Evolutionary conservation across 2,329 filamentous ascomycete species (phyloP), one percentile per base, ranked within the genome.

Genomic region (Leptodontidium sp.): DNA sequence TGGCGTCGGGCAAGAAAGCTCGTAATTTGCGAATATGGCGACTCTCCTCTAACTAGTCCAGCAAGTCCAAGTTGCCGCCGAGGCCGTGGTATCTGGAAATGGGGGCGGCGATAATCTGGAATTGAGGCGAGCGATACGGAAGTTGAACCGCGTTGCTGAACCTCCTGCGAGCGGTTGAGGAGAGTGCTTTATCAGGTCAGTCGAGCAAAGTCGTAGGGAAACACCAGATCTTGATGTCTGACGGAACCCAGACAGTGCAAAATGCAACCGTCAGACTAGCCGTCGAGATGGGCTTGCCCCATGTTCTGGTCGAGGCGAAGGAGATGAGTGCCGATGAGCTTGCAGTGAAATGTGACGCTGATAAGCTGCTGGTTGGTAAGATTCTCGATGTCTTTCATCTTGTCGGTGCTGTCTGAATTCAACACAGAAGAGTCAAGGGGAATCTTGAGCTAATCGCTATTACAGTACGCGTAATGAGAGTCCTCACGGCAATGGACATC

Each of bases 381-480:
- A 17, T 1, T 1, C 40, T 21, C 35, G 14, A 4, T 45, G 11
- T 45, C 5, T 7, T 45, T 7, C 12, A 21, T 45, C 17, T 45
- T 6, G 5, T 8, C 47, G 8, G 17, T 21, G 3, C n/a, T 49
- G 47, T 49, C 47, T n/a, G 15, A 5, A 21, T 21, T 6, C 21
- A 49, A 6, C 14, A n/a, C 8, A 14, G 2, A 14, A 2, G 14
- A 47, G 4, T 15, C 43, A 6, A 47, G 43, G 4, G 43, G 12
- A 15, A 45, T 8, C 21, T n/a, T 49, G 21, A 50, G n/a, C 53
- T n/a, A 15, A 58, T 26, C 38, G 40, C 11, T 1, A 17, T 53
- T 17, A 8, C 21, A 70, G 65, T 63, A 14, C 69, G 69, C 4
- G 40, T 71, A 21, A 69, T 71, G 67, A 65, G 69, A 61, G 61